Conservation (phyloP, 1,284 basidiomycete genomes). For the Vanrija humicola region DNA sequence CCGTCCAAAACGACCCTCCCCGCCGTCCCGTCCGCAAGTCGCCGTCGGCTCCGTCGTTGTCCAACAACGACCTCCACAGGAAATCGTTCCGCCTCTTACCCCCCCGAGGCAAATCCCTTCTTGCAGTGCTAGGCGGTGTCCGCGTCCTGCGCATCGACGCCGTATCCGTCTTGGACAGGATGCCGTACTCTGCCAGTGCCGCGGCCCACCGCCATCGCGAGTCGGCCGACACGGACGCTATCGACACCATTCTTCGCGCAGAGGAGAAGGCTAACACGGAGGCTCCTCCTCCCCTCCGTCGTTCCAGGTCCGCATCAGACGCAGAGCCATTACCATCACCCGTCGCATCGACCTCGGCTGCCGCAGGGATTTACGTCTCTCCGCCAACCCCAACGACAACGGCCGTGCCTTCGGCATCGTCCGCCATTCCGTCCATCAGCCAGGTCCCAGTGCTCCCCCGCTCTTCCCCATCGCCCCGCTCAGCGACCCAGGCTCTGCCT, state of each 20-base stretch:
- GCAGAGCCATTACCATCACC: neutral
- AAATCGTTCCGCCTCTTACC: constrained; percentile 3
- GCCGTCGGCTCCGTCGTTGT: neutral
- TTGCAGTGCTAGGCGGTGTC: constrained; percentile 11
- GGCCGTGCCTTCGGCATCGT: too few relatives aligned
- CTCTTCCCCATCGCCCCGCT: too few relatives aligned
- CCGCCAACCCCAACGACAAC: too few relatives aligned
- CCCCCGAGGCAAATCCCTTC: constrained; percentile 2
- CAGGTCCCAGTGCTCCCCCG: too few relatives aligned
- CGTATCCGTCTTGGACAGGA: constrained; percentile 2
- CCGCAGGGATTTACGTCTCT: too few relatives aligned
- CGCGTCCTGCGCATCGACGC: constrained; percentile 11
- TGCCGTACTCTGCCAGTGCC: constrained; percentile 12
- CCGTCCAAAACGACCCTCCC: neutral
- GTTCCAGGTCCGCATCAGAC: constrained; percentile 9
- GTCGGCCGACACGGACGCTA: constrained; percentile 10
- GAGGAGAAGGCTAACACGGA: constrained; percentile 1
- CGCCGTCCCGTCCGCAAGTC: neutral
- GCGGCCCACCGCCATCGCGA: neutral
- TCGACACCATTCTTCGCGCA: constrained; percentile 2
- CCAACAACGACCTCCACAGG: neutral
- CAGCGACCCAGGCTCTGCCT: neutral
- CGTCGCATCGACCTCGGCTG: neutral
- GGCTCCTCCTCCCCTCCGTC: neutral
- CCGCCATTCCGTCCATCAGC: neutral